Evolutionary conservation across 371 early-diverging fungal genomes (phyloP), one percentile per base, ranked within the genome.

Genomic region (Mortierella sp.): DNA sequence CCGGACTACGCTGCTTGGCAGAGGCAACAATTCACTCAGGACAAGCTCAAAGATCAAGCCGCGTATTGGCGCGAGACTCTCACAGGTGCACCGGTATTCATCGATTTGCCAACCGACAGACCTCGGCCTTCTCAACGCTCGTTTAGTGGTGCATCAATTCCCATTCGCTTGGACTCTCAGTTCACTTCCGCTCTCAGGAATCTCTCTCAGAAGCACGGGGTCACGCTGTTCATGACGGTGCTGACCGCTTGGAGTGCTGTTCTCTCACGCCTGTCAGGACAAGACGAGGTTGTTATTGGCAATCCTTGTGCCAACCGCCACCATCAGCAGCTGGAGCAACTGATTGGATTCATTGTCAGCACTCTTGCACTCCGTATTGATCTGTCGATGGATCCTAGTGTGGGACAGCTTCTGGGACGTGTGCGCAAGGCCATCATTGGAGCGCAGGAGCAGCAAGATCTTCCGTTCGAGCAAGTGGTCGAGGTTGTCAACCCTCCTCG

Each of bases 1-100:
- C 53, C 51, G 2, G 61, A 60, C 37, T 60, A 60, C 26, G 61
- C 61, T 0, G 52, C 53, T 26, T 60, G 61, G 61, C 61, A 60
- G 53, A 27, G 34, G n/a, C 19, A 32, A 9, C 46, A 37, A 44
- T 34, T 60, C 32, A 19, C 42, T 32, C 46, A 24, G 17, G 61
- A 46, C 5, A n/a, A 46, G 6, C 46, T 52, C 34, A 23, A 60
- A 34, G 47, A 3, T 1, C 61, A 52, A 11, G 21, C 14, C 23
- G 11, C 37, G 34, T 59, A 50, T 46, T 56, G 56, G 56, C 27
- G 24, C 31, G 9, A 6, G 11, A 32, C 4, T 28, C 56, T 56
- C n/a, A 24, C 30, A 11, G 56, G 17, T 17, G 56, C 46, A 1
- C 56, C 56, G 3, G 56, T 46, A 4, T 31, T 23, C 5, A 21